Percentiles rank a stretch among this genome's conserved stretches.
phyloP scores from a whole-genome alignment of 148 eudicot species.

The Gaultheria prostrata region DNA sequence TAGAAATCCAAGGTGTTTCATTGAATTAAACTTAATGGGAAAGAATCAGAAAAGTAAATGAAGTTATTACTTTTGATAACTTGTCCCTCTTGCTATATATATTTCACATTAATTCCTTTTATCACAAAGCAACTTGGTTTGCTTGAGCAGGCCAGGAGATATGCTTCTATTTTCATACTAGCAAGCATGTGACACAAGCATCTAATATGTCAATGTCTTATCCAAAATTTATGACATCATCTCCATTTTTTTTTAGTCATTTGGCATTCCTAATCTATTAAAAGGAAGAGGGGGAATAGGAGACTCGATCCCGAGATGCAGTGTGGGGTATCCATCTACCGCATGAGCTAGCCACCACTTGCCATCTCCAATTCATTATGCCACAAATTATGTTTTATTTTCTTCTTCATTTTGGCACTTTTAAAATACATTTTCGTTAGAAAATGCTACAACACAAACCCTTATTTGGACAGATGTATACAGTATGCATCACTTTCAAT shows the following conservation, averaged over 20 bases:
- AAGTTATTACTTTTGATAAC: conserved; percentile 12
- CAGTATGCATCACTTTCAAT: not conserved
- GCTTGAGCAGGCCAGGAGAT: not conserved
- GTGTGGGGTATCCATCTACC: too few species aligned
- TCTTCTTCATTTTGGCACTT: not conserved
- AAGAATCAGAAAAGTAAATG: conserved; percentile 15
- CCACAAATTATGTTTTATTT: not conserved
- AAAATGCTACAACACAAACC: not conserved
- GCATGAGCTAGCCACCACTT: too few species aligned
- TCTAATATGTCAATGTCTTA: not conserved
- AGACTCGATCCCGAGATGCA: too few species aligned
- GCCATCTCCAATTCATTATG: not conserved
- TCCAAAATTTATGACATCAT: not conserved
- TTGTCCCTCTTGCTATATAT: conserved; percentile 9
- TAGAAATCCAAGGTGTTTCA: too few species aligned
- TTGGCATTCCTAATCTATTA: too few species aligned
- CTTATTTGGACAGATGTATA: not conserved
- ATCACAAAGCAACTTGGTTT: conserved; percentile 16
- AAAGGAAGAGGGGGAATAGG: too few species aligned
- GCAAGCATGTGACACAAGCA: conserved; percentile 5
- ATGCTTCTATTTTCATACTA: not conserved
- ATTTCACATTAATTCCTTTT: not conserved
- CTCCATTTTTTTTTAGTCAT: too few species aligned
- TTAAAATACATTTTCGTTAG: not conserved
- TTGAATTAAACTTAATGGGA: not conserved